phyloP scores from a whole-genome alignment of 441 rosid genomes.

The Populus hybrid region DNA sequence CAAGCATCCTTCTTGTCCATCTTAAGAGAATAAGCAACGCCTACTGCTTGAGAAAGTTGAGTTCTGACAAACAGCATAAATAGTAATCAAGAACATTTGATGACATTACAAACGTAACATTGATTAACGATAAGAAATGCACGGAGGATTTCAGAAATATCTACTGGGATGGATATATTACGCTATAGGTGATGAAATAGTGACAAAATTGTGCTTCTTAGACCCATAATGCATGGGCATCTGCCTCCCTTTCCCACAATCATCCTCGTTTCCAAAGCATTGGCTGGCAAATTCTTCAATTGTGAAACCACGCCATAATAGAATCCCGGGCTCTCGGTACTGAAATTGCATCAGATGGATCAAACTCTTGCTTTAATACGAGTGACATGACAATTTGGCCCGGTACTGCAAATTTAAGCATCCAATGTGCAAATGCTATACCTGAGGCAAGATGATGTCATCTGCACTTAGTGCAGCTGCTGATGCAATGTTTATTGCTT shows the following conservation, averaged over 20 bases:
- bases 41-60: conserved; percentile 88
- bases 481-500: conserved; percentile 83
- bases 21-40: conserved; percentile 89
- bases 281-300: conserved; percentile 86
- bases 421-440: not conserved
- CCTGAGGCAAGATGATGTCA: conserved; percentile 82
- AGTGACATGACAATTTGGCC: not conserved
- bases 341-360: conserved; percentile 28
- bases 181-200: conserved; percentile 84
- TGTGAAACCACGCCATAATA: conserved; percentile 85
- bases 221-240: conserved; percentile 95
- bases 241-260: conserved; percentile 87
- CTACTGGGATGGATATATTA: conserved; percentile 26
- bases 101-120: not conserved
- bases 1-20: conserved; percentile 78
- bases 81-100: not conserved
- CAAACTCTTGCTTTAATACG: not conserved
- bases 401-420: not conserved
- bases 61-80: conserved; percentile 39
- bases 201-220: conserved; percentile 69
- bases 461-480: conserved; percentile 71
- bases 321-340: conserved; percentile 84
- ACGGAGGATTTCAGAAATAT: not conserved
- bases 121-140: not conserved
- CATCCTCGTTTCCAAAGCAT: conserved; percentile 64